Evolutionary conservation across 108 stramenopile genomes (phyloP).

Genomic region (Cyclostephanos invisitatus): DNA sequence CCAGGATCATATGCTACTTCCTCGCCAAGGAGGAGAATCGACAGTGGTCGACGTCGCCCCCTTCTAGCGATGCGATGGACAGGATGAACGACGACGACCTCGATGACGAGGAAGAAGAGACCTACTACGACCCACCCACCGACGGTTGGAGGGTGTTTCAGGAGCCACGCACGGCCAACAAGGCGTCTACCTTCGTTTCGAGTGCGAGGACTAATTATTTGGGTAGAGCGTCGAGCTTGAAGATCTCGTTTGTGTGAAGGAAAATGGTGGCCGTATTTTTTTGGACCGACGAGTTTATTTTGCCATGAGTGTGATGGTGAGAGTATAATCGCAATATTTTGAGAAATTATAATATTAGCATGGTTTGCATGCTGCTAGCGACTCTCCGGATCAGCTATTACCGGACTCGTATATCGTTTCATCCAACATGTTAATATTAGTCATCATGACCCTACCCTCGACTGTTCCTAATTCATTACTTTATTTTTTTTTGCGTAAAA

Average conservation of each 20-base stretch:
- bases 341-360: too few species aligned
- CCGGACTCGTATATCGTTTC: too few species aligned
- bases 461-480: too few species aligned
- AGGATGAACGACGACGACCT: constrained; percentile 5
- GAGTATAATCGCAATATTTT: too few species aligned
- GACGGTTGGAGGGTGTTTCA: constrained; percentile 44
- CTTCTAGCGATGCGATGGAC: not conserved
- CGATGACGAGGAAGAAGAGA: constrained; percentile 4
- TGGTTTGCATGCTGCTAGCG: too few species aligned
- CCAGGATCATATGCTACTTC: constrained; percentile 36
- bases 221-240: not conserved
- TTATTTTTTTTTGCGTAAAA: constrained; percentile 10
- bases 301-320: too few species aligned
- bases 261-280: not conserved
- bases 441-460: too few species aligned
- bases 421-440: too few species aligned
- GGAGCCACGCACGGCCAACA: not conserved
- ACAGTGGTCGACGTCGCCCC: not conserved
- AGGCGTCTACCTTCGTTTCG: not conserved
- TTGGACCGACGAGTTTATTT: too few species aligned
- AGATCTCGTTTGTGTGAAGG: not conserved
- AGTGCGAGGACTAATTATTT: not conserved
- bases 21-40: constrained; percentile 5
- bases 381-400: too few species aligned
- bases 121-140: constrained; percentile 21